These are phyloP conservation scores for Didymella sp. DNA, from an alignment of 2,329 filamentous ascomycete species.

Conservation along the genomic window DNA sequence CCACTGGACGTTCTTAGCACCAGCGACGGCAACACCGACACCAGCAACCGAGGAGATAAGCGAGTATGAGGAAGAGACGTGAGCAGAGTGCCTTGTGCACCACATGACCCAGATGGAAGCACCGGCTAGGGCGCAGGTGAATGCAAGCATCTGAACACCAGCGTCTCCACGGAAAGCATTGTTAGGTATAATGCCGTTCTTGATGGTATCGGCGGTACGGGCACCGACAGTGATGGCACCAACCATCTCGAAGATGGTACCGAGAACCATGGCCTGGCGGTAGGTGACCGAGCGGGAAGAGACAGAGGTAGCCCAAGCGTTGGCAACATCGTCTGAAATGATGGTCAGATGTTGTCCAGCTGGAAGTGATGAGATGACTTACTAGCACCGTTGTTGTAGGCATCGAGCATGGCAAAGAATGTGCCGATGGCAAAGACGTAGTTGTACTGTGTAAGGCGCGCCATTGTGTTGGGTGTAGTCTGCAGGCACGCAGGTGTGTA, in stretches of 20 bases:
- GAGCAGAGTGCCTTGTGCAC: slow-evolving; percentile 76
- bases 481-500: slow-evolving; percentile 25
- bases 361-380: slow-evolving; percentile 47
- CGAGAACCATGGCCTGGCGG: slow-evolving; percentile 63
- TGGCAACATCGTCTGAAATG: slow-evolving; percentile 77
- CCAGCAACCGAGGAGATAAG: slow-evolving; percentile 58
- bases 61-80: slow-evolving; percentile 65
- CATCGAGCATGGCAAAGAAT: slow-evolving; percentile 76
- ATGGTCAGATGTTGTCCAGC: slow-evolving; percentile 16
- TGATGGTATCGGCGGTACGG: slow-evolving; percentile 75
- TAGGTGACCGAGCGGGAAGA: slow-evolving; percentile 79
- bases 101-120: slow-evolving; percentile 80
- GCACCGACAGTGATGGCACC: slow-evolving; percentile 55
- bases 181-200: slow-evolving; percentile 68
- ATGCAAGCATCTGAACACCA: slow-evolving; percentile 60
- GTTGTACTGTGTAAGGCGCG: slow-evolving; percentile 58
- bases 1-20: slow-evolving; percentile 63
- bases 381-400: slow-evolving; percentile 82
- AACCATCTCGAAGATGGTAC: slow-evolving; percentile 57
- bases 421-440: slow-evolving; percentile 80
- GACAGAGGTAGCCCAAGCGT: slow-evolving; percentile 81
- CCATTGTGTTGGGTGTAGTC: slow-evolving; percentile 25
- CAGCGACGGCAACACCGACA: slow-evolving; percentile 62
- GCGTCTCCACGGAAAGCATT: slow-evolving; percentile 55
- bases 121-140: slow-evolving; percentile 66